Conservation (phyloP, 305 asterid species). For the Caryopteris hybrid region DNA sequence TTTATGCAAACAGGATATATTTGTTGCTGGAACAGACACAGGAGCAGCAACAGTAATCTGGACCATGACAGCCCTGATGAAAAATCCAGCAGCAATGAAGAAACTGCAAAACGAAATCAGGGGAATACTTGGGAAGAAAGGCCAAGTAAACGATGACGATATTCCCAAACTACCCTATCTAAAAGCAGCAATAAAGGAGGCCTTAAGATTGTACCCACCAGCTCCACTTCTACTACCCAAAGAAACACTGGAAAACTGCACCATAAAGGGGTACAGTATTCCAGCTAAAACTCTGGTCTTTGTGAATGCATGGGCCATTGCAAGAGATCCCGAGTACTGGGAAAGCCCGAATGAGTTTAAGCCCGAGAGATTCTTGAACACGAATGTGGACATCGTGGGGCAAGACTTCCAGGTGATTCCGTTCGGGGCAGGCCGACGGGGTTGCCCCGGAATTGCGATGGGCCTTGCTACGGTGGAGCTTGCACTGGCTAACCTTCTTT, state of each 20-base stretch:
- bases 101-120: slow-evolving; percentile 26
- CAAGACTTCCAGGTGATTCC: slow-evolving; percentile 36
- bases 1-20: slow-evolving; percentile 22
- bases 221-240: slow-evolving; percentile 34
- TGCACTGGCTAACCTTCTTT: slow-evolving; percentile 36
- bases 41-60: slow-evolving; percentile 25
- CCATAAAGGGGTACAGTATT: slow-evolving; percentile 19
- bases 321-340: slow-evolving; percentile 36
- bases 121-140: slow-evolving; percentile 8
- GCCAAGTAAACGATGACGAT: slow-evolving; percentile 31
- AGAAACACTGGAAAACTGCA: slow-evolving; percentile 19
- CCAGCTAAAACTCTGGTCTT: slow-evolving; percentile 24
- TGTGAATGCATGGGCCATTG: slow-evolving; percentile 40
- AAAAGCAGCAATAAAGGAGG: slow-evolving; percentile 33
- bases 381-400: slow-evolving; percentile 14
- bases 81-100: slow-evolving; percentile 26
- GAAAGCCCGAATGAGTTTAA: slow-evolving; percentile 22
- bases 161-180: slow-evolving; percentile 23
- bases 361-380: slow-evolving; percentile 46
- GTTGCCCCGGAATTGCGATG: slow-evolving; percentile 45
- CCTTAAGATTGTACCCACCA: slow-evolving; percentile 37
- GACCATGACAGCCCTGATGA: slow-evolving; percentile 39
- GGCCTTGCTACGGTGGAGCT: slow-evolving; percentile 41
- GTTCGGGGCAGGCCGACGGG: slow-evolving; percentile 41
- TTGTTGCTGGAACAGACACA: slow-evolving; percentile 41